Conservation (phyloP, 2,329 filamentous ascomycete genomes). For the Paecilomyces fulvus region DNA sequence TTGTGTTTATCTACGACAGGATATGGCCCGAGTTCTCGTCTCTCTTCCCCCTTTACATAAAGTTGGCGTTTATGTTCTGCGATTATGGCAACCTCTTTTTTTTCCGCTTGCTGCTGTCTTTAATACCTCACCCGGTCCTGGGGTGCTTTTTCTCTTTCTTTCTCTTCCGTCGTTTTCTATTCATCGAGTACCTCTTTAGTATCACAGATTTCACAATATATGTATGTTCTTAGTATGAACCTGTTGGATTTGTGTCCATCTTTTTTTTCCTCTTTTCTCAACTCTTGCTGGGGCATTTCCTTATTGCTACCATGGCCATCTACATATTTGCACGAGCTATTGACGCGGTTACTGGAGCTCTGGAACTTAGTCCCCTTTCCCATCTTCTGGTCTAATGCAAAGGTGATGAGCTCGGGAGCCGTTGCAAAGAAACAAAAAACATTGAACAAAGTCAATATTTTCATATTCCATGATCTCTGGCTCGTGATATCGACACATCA, state of each 20-base stretch:
- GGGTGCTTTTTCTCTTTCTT: not conserved
- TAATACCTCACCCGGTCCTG: not conserved
- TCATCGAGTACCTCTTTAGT: not conserved
- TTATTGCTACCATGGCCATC: not conserved
- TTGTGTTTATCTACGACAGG: not conserved
- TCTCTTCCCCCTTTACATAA: not conserved
- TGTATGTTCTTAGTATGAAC: conserved; percentile 1
- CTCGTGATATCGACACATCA: not conserved
- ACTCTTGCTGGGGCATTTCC: not conserved
- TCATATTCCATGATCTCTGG: not conserved
- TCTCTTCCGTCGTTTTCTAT: not conserved
- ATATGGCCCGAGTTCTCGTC: not conserved
- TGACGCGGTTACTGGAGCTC: not conserved
- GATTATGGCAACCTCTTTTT: not conserved
- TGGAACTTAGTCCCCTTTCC: not conserved
- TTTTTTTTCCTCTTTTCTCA: conserved; percentile 1
- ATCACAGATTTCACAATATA: conserved; percentile 1
- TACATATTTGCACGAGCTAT: not conserved
- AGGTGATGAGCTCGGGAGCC: not conserved
- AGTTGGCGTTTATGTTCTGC: not conserved
- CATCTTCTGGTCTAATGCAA: not conserved
- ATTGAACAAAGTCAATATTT: not conserved
- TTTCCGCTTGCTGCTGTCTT: not conserved
- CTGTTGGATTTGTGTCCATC: not conserved
- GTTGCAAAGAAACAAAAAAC: not conserved